Percentiles rank a stretch among this genome's conserved stretches.
These are phyloP conservation scores for Hirsutella thompsonii DNA, from an alignment of 2,329 filamentous ascomycete genomes.

Conservation along the genomic window DNA sequence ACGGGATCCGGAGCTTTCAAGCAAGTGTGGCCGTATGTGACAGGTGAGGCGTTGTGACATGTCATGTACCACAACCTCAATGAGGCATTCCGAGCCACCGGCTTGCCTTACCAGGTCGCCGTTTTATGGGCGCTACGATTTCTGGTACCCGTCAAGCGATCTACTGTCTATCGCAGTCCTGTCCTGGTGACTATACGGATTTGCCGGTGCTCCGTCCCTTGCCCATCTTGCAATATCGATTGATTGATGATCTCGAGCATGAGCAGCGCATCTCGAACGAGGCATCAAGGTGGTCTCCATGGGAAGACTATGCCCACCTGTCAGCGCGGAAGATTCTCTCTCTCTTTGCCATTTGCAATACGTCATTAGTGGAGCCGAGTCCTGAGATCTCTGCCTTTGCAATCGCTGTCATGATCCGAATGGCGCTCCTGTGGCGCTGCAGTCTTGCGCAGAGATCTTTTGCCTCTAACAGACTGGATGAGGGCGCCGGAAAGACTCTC, in stretches of 20 bases:
- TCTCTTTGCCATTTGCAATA: slow-evolving; percentile 6
- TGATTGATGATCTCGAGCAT: not conserved
- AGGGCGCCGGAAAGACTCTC: not conserved
- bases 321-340: slow-evolving; percentile 8
- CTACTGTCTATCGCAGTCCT: no score
- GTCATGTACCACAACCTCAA: no score
- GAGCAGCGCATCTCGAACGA: not conserved
- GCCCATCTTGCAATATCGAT: not conserved
- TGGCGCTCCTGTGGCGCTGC: slow-evolving; percentile 11
- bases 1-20: no score
- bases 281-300: slow-evolving; percentile 4
- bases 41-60: no score
- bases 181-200: no score
- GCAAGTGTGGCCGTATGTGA: no score
- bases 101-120: no score
- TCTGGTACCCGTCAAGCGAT: no score
- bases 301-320: slow-evolving; percentile 2
- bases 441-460: slow-evolving; percentile 12
- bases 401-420: slow-evolving; percentile 12
- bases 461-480: not conserved
- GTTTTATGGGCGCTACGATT: no score
- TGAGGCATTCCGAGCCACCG: no score
- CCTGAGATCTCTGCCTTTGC: slow-evolving; percentile 2
- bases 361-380: slow-evolving; percentile 4
- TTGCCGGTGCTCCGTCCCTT: not conserved